These are phyloP conservation scores for Pseudogymnoascus sp. DNA, from an alignment of 2,329 filamentous ascomycete species.

Conservation along the genomic window DNA sequence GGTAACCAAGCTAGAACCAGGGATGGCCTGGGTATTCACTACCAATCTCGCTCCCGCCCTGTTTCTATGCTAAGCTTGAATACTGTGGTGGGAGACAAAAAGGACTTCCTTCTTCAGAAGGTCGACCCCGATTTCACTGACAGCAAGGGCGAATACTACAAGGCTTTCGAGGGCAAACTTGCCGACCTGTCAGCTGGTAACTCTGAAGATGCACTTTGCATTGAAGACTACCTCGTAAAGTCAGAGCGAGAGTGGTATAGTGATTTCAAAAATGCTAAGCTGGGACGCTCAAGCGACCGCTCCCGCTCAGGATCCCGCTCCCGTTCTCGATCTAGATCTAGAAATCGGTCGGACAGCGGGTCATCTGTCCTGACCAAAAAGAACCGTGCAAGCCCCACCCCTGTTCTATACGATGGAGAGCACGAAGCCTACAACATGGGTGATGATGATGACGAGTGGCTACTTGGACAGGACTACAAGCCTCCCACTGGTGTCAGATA, in stretches of 20 bases:
- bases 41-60: slow-evolving; percentile 5
- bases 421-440: slow-evolving; percentile 4
- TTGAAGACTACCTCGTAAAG: slow-evolving; percentile 58
- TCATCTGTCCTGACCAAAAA: slow-evolving; percentile 6
- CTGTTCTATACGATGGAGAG: neutral
- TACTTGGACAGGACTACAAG: slow-evolving; percentile 45
- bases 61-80: slow-evolving; percentile 47
- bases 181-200: slow-evolving; percentile 48
- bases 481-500: slow-evolving; percentile 51
- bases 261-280: slow-evolving; percentile 52
- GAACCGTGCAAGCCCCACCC: neutral
- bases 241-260: slow-evolving; percentile 63
- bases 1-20: neutral
- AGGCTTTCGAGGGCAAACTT: slow-evolving; percentile 51
- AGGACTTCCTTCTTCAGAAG: slow-evolving; percentile 57
- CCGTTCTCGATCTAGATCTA: slow-evolving; percentile 3
- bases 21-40: neutral
- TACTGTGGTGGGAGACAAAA: slow-evolving; percentile 53
- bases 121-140: slow-evolving; percentile 64
- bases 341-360: neutral
- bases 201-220: slow-evolving; percentile 54
- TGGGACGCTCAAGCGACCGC: slow-evolving; percentile 34
- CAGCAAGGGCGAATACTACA: slow-evolving; percentile 54
- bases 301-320: slow-evolving; percentile 1
- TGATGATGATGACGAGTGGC: slow-evolving; percentile 46